A percentile compares a stretch with the other conserved stretches of the same genome.
phyloP scores from a whole-genome alignment of 768 basidiomycete species.

The Leucocoprinus sp. region DNA sequence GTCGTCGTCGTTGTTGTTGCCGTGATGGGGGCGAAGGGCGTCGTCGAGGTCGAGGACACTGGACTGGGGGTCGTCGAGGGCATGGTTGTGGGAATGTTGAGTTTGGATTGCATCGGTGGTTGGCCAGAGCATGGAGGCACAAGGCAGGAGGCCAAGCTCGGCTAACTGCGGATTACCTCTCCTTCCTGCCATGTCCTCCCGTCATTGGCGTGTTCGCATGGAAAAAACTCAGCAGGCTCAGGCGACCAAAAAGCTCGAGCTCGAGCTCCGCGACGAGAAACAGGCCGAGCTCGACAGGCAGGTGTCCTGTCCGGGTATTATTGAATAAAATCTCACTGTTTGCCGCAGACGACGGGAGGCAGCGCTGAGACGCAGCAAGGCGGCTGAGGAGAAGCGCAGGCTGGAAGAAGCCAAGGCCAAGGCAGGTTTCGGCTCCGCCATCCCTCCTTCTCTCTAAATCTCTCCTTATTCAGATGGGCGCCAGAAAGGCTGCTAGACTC shows the following conservation, averaged over 20 bases:
- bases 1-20: constrained; percentile 29
- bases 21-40: constrained; percentile 30
- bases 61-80: constrained; percentile 36
- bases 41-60: constrained; percentile 55
- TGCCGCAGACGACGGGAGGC: constrained; percentile 58
- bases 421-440: constrained; percentile 25
- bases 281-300: constrained; percentile 57
- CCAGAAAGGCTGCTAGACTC: constrained; percentile 64
- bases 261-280: constrained; percentile 72
- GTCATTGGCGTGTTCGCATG: constrained; percentile 58
- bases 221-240: constrained; percentile 53
- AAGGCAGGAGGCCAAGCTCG: not conserved
- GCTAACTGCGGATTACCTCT: not conserved
- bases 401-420: constrained; percentile 60
- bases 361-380: constrained; percentile 62
- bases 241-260: constrained; percentile 67
- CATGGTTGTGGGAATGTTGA: constrained; percentile 23
- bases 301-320: too few species aligned
- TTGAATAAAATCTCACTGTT: too few species aligned
- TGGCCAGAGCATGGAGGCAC: constrained; percentile 47
- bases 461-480: constrained; percentile 57
- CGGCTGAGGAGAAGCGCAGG: constrained; percentile 63
- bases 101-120: constrained; percentile 23
- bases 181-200: not conserved
- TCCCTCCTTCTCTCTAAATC: not conserved